phyloP scores from a whole-genome alignment of 148 eudicot species.

The Diospyros kaki region DNA sequence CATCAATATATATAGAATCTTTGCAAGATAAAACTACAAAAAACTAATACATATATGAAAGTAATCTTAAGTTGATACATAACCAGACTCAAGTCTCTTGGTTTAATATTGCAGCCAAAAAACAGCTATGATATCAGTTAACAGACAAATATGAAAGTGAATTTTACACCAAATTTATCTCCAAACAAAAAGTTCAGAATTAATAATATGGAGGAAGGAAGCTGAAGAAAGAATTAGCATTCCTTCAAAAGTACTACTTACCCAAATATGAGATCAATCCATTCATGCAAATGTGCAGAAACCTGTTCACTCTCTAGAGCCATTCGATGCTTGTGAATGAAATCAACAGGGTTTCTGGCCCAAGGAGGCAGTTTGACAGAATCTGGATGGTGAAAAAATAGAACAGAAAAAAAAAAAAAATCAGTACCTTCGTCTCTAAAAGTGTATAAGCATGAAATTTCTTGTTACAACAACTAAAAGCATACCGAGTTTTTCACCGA shows the following conservation, averaged over 20 bases:
- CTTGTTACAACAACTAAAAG: slow-evolving; percentile 9
- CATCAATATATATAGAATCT: slow-evolving; percentile 7
- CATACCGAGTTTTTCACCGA: slow-evolving; percentile 94
- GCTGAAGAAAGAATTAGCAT: not conserved
- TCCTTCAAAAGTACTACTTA: slow-evolving; percentile 21
- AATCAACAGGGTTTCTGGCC: slow-evolving; percentile 89
- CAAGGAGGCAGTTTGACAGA: slow-evolving; percentile 88
- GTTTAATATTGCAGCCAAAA: too few relatives aligned
- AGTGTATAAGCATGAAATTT: not conserved
- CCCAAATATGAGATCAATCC: slow-evolving; percentile 99
- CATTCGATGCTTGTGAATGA: slow-evolving; percentile 87
- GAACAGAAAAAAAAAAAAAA: not conserved
- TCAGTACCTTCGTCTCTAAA: not conserved
- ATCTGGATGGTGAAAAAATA: slow-evolving; percentile 32
- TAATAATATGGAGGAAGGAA: not conserved
- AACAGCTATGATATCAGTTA: too few relatives aligned
- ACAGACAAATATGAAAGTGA: too few relatives aligned
- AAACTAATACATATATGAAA: too few relatives aligned
- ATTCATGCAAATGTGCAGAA: slow-evolving; percentile 96
- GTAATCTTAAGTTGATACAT: too few relatives aligned
- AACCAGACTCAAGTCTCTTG: too few relatives aligned
- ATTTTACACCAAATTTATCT: not conserved
- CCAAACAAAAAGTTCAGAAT: slow-evolving; percentile 1
- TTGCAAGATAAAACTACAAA: not conserved
- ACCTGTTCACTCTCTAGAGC: slow-evolving; percentile 99